phyloP scores from a whole-genome alignment of 1,139 yeast genomes.

The Taiozyma sp. region DNA sequence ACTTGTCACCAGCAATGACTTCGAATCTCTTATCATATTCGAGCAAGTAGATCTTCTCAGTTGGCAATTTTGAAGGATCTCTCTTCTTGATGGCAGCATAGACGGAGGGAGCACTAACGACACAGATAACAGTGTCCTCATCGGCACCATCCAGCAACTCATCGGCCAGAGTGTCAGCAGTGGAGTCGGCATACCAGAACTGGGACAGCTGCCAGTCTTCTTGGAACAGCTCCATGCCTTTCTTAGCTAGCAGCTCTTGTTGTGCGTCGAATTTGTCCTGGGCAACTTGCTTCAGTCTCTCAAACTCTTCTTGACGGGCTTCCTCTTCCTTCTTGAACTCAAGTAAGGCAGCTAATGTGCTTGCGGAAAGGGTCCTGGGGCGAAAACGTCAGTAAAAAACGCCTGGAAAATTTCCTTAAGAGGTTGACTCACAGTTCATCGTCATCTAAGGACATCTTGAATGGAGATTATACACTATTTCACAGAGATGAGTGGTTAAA shows the following conservation, averaged over 20 bases:
- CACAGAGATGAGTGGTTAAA: background rate
- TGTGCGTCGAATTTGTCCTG: constrained; percentile 37
- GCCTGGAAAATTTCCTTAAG: background rate
- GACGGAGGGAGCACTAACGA: constrained; percentile 89
- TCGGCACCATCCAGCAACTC: constrained; percentile 77
- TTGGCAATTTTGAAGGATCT: constrained; percentile 51
- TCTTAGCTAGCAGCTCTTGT: constrained; percentile 28
- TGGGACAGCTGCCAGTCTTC: constrained; percentile 96
- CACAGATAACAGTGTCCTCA: constrained; percentile 60
- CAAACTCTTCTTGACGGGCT: constrained; percentile 55
- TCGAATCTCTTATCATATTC: constrained; percentile 78
- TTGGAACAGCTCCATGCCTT: constrained; percentile 62
- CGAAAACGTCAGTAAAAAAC: background rate
- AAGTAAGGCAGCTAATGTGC: constrained; percentile 72
- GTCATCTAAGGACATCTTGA: constrained; percentile 8
- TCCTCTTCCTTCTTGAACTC: constrained; percentile 69
- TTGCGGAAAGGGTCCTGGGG: constrained; percentile 38
- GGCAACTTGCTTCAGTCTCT: constrained; percentile 51
- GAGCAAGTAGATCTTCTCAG: constrained; percentile 63
- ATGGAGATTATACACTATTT: background rate
- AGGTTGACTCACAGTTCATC: constrained; percentile 4
- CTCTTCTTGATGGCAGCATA: constrained; percentile 71
- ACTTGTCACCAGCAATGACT: constrained; percentile 66
- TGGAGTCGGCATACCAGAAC: constrained; percentile 78
- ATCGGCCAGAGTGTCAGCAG: constrained; percentile 63